Evolutionary conservation across 257 asterid species (phyloP), one percentile per base, ranked within the genome.

Genomic region (Petunia secreta): DNA sequence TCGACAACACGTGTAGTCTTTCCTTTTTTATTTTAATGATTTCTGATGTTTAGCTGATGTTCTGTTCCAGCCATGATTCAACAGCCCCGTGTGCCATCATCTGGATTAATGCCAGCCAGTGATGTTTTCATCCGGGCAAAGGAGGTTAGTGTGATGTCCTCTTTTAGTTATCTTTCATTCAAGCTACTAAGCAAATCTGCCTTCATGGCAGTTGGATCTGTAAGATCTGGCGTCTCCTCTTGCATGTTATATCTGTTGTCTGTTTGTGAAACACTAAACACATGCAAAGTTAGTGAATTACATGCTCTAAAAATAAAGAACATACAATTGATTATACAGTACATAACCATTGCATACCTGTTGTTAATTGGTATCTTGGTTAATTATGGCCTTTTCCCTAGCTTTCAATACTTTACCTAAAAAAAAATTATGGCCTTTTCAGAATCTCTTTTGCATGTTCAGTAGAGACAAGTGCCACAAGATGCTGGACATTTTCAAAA

Each of bases 21-120:
- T 81, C 54, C 52, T 84, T 48, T 77, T 80, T 59, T 71, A 73
- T 54, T 34, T 80, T 81, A 44, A 80, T 75, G 68, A 36, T 38
- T 62, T 57, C 16, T 75, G 44, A n/a, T 46, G 25, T 80, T 67
- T 59, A 69, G 63, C 46, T 68, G 65, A 82, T 65, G 37, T 73
- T 82, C 86, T 87, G 64, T 88, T 83, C 78, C 93, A 95, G 99
- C 97, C 75, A 89, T 91, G 97, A 91, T 95, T 84, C 97, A 93
- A 84, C 98, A 92, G 80, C 99, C 99, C 38, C 93, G 94, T 79
- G 90, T 85, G 36, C 98, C 97, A 60, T 88, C 98, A 48, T 85
- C 94, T 54, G 99, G 98, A 71, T 88, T 93, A 80, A 86, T 91
- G 97, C 92, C 89, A 62, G 97, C 98, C 63, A 95, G 97, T 81